Evolutionary conservation across 345 rosid genomes (phyloP), one percentile per base, ranked within the genome.

Genomic region (Ailanthus altissimus): DNA sequence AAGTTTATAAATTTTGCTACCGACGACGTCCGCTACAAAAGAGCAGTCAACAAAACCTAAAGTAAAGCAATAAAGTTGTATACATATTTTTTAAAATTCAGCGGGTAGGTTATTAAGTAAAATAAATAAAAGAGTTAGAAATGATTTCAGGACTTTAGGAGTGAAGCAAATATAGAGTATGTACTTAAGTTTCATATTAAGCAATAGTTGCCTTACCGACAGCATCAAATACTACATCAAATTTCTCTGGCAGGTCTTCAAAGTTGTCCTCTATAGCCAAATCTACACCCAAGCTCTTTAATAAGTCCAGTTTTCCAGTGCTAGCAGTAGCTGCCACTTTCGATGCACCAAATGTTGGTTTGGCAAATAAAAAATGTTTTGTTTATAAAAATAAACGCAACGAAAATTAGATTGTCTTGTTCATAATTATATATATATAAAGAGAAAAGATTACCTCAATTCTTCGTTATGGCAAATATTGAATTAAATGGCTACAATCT

Each of bases 241-340:
- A 93, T 43, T 90, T 95, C 64, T 95, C 96, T 21, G 92, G 83
- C 73, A 90, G 83, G 54, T 93, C 96, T 78, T 95, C 94, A 3
- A 95, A 79, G 67, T 90, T 89, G 65, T 93, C 91, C 78, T 95
- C 97, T 81, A 95, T 90, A 7, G 91, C 94, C 80, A 93, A 85
- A 88, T 95, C 99, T 75, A 83, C 92, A 59, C 98, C 98, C 80
- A 95, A 83, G 81, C 92, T 93, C 85, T 63, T 93, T 81, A 95
- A 57, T 8, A 88, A 51, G 61, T 93, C 97, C 47, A 95, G 73
- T 76, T 95, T 93, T 77, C 86, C 85, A 10, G 97, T 86, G 76
- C 98, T 87, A 5, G 98, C 82, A 28, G 99, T 95, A 51, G 99
- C 98, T 51, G 92, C 99, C 49, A 95, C 89, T 80, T 45, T 92